Evolutionary conservation across 345 rosid genomes (phyloP).

Genomic region (Cardamine chenopodiifolia): DNA sequence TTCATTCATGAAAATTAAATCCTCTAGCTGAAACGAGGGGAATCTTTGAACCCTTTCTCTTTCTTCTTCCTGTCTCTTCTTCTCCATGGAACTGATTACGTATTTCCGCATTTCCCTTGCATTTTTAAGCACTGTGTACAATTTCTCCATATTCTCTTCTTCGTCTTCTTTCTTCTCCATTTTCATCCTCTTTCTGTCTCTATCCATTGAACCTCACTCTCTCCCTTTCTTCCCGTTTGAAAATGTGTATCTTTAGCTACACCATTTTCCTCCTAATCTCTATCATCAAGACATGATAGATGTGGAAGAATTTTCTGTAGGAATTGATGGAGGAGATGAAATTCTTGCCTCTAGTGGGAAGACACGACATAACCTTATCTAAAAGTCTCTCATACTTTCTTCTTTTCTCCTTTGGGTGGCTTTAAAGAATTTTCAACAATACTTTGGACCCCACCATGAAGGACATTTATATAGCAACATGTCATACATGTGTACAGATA

Average conservation of each 20-base stretch:
- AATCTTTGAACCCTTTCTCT: conserved; percentile 39
- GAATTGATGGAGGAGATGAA: conserved; percentile 18
- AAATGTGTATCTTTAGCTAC: conserved; percentile 9
- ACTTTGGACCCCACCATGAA: conserved; percentile 17
- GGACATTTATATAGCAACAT: conserved; percentile 13
- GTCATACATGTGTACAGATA: conserved; percentile 17
- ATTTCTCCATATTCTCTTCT: conserved; percentile 57
- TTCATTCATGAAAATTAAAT: conserved; percentile 45
- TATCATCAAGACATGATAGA: conserved; percentile 4
- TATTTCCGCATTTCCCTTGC: conserved; percentile 47
- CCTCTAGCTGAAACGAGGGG: conserved; percentile 56
- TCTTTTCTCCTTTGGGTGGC: conserved; percentile 7
- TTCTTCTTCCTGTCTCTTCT: conserved; percentile 15
- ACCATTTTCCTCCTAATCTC: neutral
- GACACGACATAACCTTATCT: conserved; percentile 26
- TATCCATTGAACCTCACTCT: conserved; percentile 41
- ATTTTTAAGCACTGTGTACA: conserved; percentile 58
- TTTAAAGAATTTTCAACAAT: conserved; percentile 13
- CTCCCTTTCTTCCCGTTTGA: neutral
- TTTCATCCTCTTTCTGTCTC: conserved; percentile 50
- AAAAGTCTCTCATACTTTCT: conserved; percentile 8
- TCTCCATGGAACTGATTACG: conserved; percentile 28
- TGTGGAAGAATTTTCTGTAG: conserved; percentile 18
- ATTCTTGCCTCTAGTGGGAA: conserved; percentile 20
- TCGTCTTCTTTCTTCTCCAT: conserved; percentile 45